phyloP scores from a whole-genome alignment of 2,329 filamentous ascomycete genomes.

The Stagonosporopsis vannaccii region DNA sequence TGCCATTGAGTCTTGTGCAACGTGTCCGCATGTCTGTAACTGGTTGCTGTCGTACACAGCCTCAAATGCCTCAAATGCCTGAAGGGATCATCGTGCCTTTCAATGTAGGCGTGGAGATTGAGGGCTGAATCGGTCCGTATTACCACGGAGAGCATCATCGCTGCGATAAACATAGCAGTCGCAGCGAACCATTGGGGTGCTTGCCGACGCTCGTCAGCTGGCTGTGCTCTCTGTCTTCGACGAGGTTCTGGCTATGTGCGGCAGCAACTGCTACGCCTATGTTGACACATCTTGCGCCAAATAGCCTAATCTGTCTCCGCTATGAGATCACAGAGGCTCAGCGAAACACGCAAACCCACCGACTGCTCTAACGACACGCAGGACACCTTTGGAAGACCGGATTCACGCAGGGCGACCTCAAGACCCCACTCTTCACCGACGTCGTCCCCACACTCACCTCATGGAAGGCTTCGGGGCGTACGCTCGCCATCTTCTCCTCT shows the following conservation, averaged over 20 bases:
- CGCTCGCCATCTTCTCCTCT: conserved; percentile 79
- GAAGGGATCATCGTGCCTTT: conserved; percentile 29
- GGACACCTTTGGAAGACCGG: conserved; percentile 78
- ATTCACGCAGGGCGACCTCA: conserved; percentile 73
- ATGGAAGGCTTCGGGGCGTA: conserved; percentile 65
- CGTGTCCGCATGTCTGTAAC: conserved; percentile 16
- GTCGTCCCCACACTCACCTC: conserved; percentile 68
- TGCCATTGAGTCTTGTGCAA: conserved; percentile 22
- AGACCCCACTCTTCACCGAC: conserved; percentile 77
- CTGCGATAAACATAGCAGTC: conserved; percentile 35
- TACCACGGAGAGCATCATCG: conserved; percentile 26
- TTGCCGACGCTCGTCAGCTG: conserved; percentile 11
- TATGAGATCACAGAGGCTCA: conserved; percentile 18
- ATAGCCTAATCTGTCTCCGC: conserved; percentile 19
- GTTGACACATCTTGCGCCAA: conserved; percentile 11
- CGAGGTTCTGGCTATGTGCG: conserved; percentile 5
- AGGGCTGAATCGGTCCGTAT: conserved; percentile 31
- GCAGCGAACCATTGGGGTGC: conserved; percentile 22
- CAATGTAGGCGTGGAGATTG: conserved; percentile 27
- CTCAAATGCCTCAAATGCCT: not conserved
- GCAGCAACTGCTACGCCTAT: not conserved
- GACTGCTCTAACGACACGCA: conserved; percentile 38
- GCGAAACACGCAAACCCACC: conserved; percentile 9
- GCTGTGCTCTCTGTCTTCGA: not conserved
- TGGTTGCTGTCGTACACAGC: conserved; percentile 15